A percentile compares a stretch with the other conserved stretches of the same genome.
Evolutionary conservation across 2,329 filamentous ascomycete species (phyloP).

Genomic region (Cladosporium sp.): DNA sequence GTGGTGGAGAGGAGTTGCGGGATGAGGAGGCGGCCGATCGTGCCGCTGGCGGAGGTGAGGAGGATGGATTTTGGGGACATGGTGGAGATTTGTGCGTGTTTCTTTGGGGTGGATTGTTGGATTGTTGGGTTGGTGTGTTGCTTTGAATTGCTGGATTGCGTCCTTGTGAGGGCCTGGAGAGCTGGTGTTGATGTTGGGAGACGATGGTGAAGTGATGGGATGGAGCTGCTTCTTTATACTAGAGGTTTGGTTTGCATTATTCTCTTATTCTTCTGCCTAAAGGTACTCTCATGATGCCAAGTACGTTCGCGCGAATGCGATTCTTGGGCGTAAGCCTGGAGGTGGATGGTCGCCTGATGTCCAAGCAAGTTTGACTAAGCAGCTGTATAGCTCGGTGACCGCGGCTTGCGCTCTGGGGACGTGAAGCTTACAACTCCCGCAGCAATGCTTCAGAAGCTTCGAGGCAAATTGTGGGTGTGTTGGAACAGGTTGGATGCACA

Average conservation of each 20-base stretch:
- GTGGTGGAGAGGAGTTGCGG: conserved; percentile 8
- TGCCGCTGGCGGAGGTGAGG: conserved; percentile 9
- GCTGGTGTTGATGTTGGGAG: not conserved
- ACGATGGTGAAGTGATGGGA: not conserved
- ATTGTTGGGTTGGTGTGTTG: not conserved
- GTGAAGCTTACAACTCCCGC: no score
- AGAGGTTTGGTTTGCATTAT: not conserved
- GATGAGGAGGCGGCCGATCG: conserved; percentile 9
- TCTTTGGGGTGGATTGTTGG: not conserved
- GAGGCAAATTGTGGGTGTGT: no score
- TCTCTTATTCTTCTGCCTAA: not conserved
- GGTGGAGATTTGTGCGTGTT: not conserved
- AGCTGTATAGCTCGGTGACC: no score
- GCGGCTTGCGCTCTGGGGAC: no score
- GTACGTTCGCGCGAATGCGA: not conserved
- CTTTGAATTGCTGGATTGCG: not conserved
- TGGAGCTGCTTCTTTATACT: not conserved
- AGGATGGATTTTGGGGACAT: conserved; percentile 8
- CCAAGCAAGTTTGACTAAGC: no score
- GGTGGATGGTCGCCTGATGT: no score
- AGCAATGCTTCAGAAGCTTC: no score
- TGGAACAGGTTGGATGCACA: no score
- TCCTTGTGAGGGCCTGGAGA: not conserved
- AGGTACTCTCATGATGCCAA: not conserved
- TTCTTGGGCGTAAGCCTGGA: no score